phyloP scores from a whole-genome alignment of 768 basidiomycete genomes.

The Suillus alpinus region DNA sequence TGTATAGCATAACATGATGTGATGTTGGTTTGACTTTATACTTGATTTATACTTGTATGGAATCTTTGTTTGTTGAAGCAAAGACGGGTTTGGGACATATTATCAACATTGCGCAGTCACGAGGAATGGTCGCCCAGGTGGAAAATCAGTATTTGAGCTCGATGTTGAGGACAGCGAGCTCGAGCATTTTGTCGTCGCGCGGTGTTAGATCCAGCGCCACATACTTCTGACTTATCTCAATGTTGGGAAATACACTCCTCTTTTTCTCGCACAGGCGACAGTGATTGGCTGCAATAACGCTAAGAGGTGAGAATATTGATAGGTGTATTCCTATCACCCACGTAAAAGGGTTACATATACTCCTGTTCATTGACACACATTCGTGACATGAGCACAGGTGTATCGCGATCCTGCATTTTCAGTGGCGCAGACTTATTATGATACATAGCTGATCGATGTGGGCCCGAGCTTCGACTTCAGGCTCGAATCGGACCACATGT shows the following conservation, averaged over 20 bases:
- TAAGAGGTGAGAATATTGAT: background rate
- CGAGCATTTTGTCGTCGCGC: too few species aligned
- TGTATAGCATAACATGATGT: background rate
- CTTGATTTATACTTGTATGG: background rate
- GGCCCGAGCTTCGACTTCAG: background rate
- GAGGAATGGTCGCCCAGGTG: background rate
- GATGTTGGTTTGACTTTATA: background rate
- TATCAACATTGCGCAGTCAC: background rate
- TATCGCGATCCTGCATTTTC: background rate
- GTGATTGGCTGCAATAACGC: background rate
- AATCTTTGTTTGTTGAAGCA: background rate
- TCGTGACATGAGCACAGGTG: too few species aligned
- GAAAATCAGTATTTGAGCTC: too few species aligned
- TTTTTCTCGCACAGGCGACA: background rate
- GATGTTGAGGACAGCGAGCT: too few species aligned
- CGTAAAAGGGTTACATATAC: too few species aligned
- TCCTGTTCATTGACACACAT: too few species aligned
- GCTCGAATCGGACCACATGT: background rate
- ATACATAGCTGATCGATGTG: background rate
- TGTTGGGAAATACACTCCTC: background rate
- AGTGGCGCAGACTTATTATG: background rate
- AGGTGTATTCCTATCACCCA: background rate
- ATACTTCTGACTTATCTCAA: background rate
- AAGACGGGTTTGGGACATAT: too few species aligned
- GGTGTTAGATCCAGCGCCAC: too few species aligned